These are phyloP conservation scores for Oldenlandia corymbosa DNA, from an alignment of 257 asterid species.

Conservation along the genomic window DNA sequence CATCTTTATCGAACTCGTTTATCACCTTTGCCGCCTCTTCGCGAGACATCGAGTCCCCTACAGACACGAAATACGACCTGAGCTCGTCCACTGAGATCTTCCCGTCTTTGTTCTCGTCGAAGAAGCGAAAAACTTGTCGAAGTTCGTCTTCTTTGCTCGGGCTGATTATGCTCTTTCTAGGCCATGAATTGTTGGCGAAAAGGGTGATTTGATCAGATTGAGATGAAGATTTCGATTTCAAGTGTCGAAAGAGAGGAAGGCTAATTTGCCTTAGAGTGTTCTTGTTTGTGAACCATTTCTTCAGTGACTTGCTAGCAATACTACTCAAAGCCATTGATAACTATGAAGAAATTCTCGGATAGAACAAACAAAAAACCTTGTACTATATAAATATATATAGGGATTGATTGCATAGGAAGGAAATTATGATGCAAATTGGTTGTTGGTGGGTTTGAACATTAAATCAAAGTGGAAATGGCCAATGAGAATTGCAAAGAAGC, in stretches of 20 bases:
- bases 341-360: no score
- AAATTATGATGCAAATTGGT: background rate
- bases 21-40: slow-evolving; percentile 38
- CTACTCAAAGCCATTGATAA: background rate
- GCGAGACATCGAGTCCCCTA: slow-evolving; percentile 34
- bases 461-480: background rate
- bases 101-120: slow-evolving; percentile 43
- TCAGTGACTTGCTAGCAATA: background rate
- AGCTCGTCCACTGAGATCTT: slow-evolving; percentile 39
- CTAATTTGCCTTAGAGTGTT: background rate
- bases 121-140: slow-evolving; percentile 31
- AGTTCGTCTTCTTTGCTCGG: slow-evolving; percentile 26
- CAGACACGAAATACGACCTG: slow-evolving; percentile 27
- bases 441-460: background rate
- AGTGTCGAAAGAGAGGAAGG: background rate
- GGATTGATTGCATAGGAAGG: background rate
- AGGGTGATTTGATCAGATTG: background rate
- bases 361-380: background rate
- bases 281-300: slow-evolving; percentile 4
- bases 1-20: slow-evolving; percentile 27
- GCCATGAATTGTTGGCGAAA: background rate
- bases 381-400: background rate
- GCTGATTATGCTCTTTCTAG: slow-evolving; percentile 4
- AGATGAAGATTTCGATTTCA: slow-evolving; percentile 7
- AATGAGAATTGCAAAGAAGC: slow-evolving; percentile 5